Evolutionary conservation across 345 rosid species (phyloP).

Genomic region (Eucalyptus polyanthemos): DNA sequence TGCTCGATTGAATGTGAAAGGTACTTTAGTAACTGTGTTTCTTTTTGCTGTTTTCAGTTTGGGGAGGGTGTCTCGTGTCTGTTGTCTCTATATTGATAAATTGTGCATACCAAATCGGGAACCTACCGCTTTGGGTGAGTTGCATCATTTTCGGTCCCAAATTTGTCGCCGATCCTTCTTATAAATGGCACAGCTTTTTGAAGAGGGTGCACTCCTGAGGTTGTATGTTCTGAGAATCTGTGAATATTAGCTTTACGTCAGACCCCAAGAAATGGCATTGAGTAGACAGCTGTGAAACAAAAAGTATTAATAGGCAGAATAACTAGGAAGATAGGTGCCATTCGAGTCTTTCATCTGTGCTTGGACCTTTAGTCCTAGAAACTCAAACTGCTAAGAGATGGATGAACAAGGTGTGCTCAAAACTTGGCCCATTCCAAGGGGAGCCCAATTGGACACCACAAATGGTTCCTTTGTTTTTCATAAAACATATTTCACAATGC

Average conservation of each 20-base stretch:
- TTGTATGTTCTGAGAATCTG: neutral
- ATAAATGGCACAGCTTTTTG: neutral
- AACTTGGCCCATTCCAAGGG: neutral
- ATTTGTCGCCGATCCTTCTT: neutral
- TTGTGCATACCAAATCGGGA: neutral
- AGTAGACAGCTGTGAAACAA: neutral
- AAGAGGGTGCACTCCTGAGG: neutral
- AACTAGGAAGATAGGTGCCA: neutral
- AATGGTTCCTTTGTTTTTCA: neutral
- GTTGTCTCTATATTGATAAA: neutral
- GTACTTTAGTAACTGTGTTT: neutral
- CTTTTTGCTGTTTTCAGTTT: neutral
- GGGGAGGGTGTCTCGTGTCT: neutral
- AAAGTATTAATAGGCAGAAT: neutral
- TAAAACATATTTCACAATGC: neutral
- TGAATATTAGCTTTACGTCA: neutral
- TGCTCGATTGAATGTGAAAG: slow-evolving; percentile 2
- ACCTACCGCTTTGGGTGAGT: neutral
- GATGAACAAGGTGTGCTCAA: neutral
- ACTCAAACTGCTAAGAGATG: neutral
- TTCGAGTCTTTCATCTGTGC: neutral
- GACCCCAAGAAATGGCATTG: neutral
- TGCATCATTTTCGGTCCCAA: neutral
- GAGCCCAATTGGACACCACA: neutral
- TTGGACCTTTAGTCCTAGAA: neutral